Evolutionary conservation across 495 filamentous ascomycete species (phyloP).

Genomic region (Penicillium maclennaniae): DNA sequence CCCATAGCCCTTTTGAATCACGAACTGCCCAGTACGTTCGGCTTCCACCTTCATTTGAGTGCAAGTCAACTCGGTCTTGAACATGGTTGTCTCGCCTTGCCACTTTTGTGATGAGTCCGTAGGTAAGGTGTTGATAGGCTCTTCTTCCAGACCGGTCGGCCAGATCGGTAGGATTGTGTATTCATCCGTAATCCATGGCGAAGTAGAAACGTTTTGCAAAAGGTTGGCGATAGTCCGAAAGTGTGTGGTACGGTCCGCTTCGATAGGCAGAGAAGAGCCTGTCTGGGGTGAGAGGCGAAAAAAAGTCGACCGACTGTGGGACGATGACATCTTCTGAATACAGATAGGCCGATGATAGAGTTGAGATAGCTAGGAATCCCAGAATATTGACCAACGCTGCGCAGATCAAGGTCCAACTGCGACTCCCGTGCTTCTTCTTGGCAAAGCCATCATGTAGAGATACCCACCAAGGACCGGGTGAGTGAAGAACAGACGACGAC

Average conservation of each 20-base stretch:
- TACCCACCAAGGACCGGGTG: conserved; percentile 25
- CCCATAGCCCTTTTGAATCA: too few relatives aligned
- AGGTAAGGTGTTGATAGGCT: conserved; percentile 22
- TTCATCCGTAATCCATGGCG: conserved; percentile 36
- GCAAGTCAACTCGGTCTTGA: conserved; percentile 26
- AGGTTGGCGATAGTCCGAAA: conserved; percentile 33
- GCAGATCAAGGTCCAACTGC: conserved; percentile 28
- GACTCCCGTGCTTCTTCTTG: conserved; percentile 18
- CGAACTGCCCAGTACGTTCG: too few relatives aligned
- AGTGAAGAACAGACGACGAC: conserved; percentile 20
- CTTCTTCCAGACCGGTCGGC: conserved; percentile 19
- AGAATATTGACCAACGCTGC: conserved; percentile 29
- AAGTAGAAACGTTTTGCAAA: conserved; percentile 33
- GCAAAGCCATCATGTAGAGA: conserved; percentile 22
- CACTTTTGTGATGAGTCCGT: conserved; percentile 19
- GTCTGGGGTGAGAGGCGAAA: conserved; percentile 7
- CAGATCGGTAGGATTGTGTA: conserved; percentile 38
- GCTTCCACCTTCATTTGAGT: conserved; percentile 19
- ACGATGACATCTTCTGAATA: conserved; percentile 21
- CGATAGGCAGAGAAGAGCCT: conserved; percentile 13
- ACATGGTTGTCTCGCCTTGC: conserved; percentile 33
- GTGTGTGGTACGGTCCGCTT: conserved; percentile 18
- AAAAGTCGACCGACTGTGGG: conserved; percentile 17
- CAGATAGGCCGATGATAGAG: conserved; percentile 33
- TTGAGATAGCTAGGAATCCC: conserved; percentile 29